Percentiles rank a stretch among this genome's conserved stretches.
Evolutionary conservation across 129 eudicot genomes (phyloP).

Genomic region (Erigeron canadensis): DNA sequence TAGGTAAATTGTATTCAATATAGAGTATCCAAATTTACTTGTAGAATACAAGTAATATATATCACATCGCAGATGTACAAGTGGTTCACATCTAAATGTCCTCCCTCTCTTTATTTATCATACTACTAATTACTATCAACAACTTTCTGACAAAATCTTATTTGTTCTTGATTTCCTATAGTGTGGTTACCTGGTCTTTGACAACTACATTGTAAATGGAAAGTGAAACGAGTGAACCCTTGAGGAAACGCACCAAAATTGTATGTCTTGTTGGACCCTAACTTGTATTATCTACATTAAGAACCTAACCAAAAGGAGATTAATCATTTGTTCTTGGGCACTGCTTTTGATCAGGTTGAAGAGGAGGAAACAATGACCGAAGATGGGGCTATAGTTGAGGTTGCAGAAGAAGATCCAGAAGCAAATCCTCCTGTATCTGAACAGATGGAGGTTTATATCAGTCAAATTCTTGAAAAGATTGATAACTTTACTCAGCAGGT

Average conservation of each 20-base stretch:
- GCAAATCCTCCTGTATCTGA: conserved; percentile 56
- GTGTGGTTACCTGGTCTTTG: conserved; percentile 15
- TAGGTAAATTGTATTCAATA: background rate
- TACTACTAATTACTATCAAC: background rate
- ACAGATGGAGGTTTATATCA: conserved; percentile 64
- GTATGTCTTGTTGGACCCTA: conserved; percentile 38
- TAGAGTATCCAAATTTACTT: no score
- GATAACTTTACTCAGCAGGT: conserved; percentile 79
- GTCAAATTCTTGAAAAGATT: conserved; percentile 72
- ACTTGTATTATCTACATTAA: conserved; percentile 3
- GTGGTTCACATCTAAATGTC: no score
- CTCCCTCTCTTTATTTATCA: background rate
- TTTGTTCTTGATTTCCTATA: background rate
- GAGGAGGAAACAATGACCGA: conserved; percentile 35
- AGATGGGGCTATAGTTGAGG: conserved; percentile 44
- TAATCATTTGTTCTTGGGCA: background rate
- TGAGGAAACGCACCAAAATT: conserved; percentile 59
- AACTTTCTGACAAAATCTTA: background rate
- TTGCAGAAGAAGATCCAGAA: conserved; percentile 59
- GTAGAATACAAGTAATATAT: no score
- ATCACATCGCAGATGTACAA: no score
- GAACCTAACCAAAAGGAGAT: conserved; percentile 19
- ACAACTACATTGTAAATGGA: conserved; percentile 42
- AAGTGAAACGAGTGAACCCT: conserved; percentile 32
- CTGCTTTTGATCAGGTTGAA: conserved; percentile 42